These are phyloP conservation scores for Abrus pulchellus DNA, from an alignment of 306 rosid species.

Conservation along the genomic window DNA sequence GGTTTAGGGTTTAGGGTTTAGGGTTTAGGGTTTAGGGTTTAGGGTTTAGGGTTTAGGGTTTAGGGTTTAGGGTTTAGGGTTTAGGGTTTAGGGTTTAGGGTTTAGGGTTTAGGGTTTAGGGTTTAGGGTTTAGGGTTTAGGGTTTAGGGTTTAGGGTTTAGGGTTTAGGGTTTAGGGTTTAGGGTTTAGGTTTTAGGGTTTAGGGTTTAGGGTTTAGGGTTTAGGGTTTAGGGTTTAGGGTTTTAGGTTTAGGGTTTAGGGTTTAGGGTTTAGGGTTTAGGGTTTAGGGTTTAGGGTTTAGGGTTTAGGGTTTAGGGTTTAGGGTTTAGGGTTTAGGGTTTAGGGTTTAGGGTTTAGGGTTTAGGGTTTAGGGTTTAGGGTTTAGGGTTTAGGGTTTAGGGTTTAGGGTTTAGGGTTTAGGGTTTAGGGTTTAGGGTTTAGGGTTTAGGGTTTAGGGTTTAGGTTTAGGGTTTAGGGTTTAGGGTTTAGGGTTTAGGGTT, in stretches of 20 bases:
- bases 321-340: background rate
- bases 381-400: background rate
- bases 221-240: background rate
- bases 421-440: background rate
- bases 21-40: background rate
- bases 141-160: background rate
- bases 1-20: slow-evolving; percentile 2
- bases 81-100: background rate
- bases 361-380: background rate
- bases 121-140: slow-evolving; percentile 2
- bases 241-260: background rate
- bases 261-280: background rate
- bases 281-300: background rate
- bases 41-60: background rate
- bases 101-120: background rate
- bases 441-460: background rate
- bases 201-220: background rate
- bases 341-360: background rate
- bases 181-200: background rate
- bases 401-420: background rate
- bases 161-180: background rate
- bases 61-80: background rate
- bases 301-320: background rate
- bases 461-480: background rate
- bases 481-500: background rate